Conservation (phyloP, 2,329 filamentous ascomycete genomes). For the Metarhizium humberi region DNA sequence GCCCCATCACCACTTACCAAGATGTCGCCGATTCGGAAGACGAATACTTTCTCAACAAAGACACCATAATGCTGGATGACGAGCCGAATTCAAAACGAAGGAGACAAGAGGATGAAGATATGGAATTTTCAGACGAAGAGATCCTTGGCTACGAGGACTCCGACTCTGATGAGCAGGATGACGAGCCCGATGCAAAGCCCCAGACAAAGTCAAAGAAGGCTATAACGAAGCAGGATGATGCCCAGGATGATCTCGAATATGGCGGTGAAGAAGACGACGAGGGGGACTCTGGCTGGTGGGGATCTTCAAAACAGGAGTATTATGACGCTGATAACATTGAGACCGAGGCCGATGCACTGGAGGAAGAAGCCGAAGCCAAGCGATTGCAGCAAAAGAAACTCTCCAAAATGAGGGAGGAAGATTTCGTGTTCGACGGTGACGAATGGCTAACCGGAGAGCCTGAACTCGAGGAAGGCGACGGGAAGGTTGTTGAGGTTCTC, state of each 20-base stretch:
- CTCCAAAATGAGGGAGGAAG: slow-evolving; percentile 77
- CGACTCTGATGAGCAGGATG: slow-evolving; percentile 30
- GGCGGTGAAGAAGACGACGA: slow-evolving; percentile 39
- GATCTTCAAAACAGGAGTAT: slow-evolving; percentile 78
- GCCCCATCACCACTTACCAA: slow-evolving; percentile 55
- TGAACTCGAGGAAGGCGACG: slow-evolving; percentile 39
- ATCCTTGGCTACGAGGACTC: slow-evolving; percentile 41
- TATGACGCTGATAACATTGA: slow-evolving; percentile 75
- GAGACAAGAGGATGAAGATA: slow-evolving; percentile 61
- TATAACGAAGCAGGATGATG: slow-evolving; percentile 21
- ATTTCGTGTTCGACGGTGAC: slow-evolving; percentile 86
- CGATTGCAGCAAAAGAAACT: slow-evolving; percentile 86
- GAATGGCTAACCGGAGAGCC: slow-evolving; percentile 64
- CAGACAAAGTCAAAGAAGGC: slow-evolving; percentile 9
- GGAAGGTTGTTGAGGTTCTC: slow-evolving; percentile 76
- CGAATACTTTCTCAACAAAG: slow-evolving; percentile 79
- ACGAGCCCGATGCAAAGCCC: slow-evolving; percentile 17
- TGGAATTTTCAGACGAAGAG: slow-evolving; percentile 56
- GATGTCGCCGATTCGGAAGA: slow-evolving; percentile 92
- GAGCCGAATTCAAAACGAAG: slow-evolving; percentile 68
- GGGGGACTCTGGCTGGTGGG: slow-evolving; percentile 69
- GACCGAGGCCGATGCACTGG: slow-evolving; percentile 61
- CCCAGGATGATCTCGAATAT: slow-evolving; percentile 45
- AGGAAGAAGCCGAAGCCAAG: slow-evolving; percentile 86
- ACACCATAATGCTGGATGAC: slow-evolving; percentile 80